phyloP scores from a whole-genome alignment of 1,139 yeast species.

The Zygoascus sp. region DNA sequence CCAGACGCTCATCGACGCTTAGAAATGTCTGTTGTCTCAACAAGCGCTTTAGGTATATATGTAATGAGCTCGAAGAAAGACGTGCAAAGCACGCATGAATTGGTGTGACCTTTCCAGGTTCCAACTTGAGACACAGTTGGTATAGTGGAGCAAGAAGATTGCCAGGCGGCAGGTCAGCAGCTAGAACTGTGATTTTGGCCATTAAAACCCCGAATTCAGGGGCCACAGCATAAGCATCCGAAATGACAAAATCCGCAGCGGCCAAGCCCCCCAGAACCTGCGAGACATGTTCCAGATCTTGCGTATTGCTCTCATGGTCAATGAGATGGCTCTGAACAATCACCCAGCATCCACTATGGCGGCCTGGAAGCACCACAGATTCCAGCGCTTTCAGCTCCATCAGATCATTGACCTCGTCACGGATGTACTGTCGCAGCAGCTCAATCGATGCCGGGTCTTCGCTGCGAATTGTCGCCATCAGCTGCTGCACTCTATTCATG shows the following conservation, averaged over 20 bases:
- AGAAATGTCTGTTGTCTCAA: neutral
- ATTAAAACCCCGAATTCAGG: slow-evolving; percentile 6
- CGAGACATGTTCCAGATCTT: neutral
- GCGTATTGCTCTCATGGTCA: slow-evolving; percentile 3
- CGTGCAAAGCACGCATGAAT: slow-evolving; percentile 4
- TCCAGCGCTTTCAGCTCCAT: neutral
- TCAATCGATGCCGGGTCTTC: slow-evolving; percentile 6
- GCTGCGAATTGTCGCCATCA: slow-evolving; percentile 2
- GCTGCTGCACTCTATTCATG: neutral
- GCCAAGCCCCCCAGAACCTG: neutral
- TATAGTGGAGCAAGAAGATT: neutral
- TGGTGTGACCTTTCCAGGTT: slow-evolving; percentile 3
- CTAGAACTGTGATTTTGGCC: slow-evolving; percentile 2
- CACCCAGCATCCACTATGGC: slow-evolving; percentile 6
- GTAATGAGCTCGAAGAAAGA: neutral
- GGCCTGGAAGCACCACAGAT: neutral
- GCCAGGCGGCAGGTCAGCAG: neutral
- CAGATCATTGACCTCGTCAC: neutral
- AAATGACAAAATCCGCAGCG: neutral
- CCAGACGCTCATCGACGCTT: slow-evolving; percentile 2
- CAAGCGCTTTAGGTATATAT: slow-evolving; percentile 5
- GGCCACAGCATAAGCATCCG: slow-evolving; percentile 2
- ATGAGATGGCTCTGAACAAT: slow-evolving; percentile 4
- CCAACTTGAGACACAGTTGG: slow-evolving; percentile 4
- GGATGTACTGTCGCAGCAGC: slow-evolving; percentile 1